Base-by-base conservation (phyloP, 345 rosid genomes). In the Odontarrhena argentea region DNA sequence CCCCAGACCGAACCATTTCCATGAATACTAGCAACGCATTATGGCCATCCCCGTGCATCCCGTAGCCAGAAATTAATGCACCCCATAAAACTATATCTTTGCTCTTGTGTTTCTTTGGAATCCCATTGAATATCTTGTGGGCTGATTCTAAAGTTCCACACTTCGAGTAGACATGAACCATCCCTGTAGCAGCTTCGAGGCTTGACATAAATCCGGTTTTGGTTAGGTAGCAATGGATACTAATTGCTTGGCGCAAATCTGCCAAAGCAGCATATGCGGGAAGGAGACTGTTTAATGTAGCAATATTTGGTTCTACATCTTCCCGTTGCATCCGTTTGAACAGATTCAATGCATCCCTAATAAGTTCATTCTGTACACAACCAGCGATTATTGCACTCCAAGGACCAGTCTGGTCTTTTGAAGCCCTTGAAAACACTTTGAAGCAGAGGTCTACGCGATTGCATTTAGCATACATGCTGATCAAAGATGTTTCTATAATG, bases 381-480 rank as follows among this genome's bases (percentile, higher is more conserved):
- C 88, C 83, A 9, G 98, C 74, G 5, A 87, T 79, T 55, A 88
- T 66, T 3, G 98, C 94, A 71, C 86, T 88, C 88, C 98, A 88
- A 37, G 84, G 88, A 0, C 69, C 87, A 0, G 90, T 78, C 69
- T 71, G 82, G 73, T 65, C 73, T 78, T 73, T 79, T 1, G 84
- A 81, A 67, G 80, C 77, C 78, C 71, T 78, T 0, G 55, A 66
- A 65, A 92, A 82, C 45, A 88, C 85, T 73, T 28, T 71, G 26
- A 83, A 85, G 67, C 90, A 83, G 43, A 79, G 80, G 45, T 82
- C 79, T 63, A 84, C 9, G 0, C 65, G 80, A 43, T 77, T 70
- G 75, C 94, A 87, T 71, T 83, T 89, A 70, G 98, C 90, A 76
- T 88, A 92, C 90, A 88, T 87, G 74, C 85, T 88, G 57, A 88